Conservation (phyloP, 2,329 filamentous ascomycete species). For the Chaetomium olivaceum region DNA sequence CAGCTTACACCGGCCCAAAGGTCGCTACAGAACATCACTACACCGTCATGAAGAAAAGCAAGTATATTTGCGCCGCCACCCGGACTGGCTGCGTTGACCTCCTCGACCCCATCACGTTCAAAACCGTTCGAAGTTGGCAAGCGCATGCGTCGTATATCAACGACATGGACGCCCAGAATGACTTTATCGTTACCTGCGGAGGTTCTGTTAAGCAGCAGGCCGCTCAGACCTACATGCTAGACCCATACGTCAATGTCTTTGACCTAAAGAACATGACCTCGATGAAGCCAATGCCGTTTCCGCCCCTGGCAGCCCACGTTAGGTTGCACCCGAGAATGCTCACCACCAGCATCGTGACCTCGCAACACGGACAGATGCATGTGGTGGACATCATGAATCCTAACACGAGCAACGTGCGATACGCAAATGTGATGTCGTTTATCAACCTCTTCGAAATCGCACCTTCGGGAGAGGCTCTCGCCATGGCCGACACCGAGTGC, state of each 20-base stretch:
- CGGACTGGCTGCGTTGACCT: conserved; percentile 80
- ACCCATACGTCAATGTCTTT: conserved; percentile 93
- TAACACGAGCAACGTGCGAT: conserved; percentile 80
- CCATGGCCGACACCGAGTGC: conserved; percentile 75
- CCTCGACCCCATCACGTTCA: conserved; percentile 75
- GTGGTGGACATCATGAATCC: conserved; percentile 95
- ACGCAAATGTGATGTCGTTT: conserved; percentile 74
- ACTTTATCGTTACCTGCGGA: conserved; percentile 93
- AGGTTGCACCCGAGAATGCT: conserved; percentile 95
- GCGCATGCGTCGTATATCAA: conserved; percentile 87
- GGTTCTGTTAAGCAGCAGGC: conserved; percentile 81
- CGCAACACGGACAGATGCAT: conserved; percentile 89
- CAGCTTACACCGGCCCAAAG: conserved; percentile 41
- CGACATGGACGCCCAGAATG: conserved; percentile 95
- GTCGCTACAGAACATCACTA: conserved; percentile 75
- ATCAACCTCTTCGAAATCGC: conserved; percentile 83
- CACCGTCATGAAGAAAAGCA: conserved; percentile 85
- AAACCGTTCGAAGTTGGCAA: conserved; percentile 82
- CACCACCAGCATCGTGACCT: conserved; percentile 91
- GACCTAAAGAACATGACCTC: conserved; percentile 89
- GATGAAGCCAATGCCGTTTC: conserved; percentile 87
- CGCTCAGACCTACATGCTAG: conserved; percentile 71
- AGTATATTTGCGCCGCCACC: conserved; percentile 91
- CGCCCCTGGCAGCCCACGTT: conserved; percentile 88
- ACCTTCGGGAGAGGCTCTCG: conserved; percentile 82